These are phyloP conservation scores for Penicillium rolfsii DNA, from an alignment of 2,329 filamentous ascomycete species.

Conservation along the genomic window DNA sequence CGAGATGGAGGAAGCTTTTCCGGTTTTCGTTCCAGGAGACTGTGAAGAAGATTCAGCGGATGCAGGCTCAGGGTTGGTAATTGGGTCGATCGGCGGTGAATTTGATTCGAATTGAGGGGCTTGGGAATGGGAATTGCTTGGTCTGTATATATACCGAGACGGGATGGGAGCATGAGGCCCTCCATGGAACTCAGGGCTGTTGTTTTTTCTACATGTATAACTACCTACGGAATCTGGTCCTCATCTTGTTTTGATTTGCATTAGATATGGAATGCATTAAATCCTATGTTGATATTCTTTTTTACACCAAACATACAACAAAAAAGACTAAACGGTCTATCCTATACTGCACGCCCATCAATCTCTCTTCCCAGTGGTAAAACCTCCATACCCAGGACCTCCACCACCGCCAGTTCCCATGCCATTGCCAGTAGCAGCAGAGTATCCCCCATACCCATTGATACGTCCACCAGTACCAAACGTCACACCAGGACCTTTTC, in stretches of 20 bases:
- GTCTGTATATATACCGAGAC: conserved; percentile 25
- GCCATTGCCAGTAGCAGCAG: conserved; percentile 37
- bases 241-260: conserved; percentile 20
- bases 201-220: conserved; percentile 23
- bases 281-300: conserved; percentile 11
- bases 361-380: conserved; percentile 48
- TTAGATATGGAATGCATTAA: conserved; percentile 29
- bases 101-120: background rate
- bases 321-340: background rate
- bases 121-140: conserved; percentile 4
- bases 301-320: conserved; percentile 17
- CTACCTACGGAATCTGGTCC: conserved; percentile 12
- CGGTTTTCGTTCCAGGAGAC: conserved; percentile 49
- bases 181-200: background rate
- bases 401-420: conserved; percentile 27
- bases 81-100: background rate
- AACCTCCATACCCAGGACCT: conserved; percentile 41
- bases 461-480: conserved; percentile 58
- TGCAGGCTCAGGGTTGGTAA: conserved; percentile 53
- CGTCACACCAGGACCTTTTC: conserved; percentile 55
- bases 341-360: conserved; percentile 26
- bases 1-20: conserved; percentile 51
- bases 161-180: conserved; percentile 10
- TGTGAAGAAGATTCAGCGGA: conserved; percentile 46
- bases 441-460: conserved; percentile 62